phyloP scores from a whole-genome alignment of 371 early-diverging fungal species.

The Mortierella sp. region DNA sequence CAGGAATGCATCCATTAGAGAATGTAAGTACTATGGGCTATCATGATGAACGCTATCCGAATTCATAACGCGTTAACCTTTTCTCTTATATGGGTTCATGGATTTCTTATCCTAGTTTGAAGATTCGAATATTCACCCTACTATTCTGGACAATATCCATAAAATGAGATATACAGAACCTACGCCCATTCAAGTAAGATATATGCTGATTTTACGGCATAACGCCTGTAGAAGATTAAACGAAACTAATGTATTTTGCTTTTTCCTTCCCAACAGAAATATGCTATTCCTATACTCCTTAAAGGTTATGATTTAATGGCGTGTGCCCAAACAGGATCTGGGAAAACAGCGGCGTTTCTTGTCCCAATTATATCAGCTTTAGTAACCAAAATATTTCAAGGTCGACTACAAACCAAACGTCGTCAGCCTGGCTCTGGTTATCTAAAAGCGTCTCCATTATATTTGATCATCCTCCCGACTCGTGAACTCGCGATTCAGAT shows the following conservation, averaged over 20 bases:
- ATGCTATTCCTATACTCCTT: constrained; percentile 76
- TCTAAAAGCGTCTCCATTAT: constrained; percentile 16
- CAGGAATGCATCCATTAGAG: constrained; percentile 4
- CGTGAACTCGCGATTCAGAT: constrained; percentile 77
- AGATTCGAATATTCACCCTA: constrained; percentile 61
- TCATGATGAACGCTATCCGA: background rate
- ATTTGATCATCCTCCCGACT: constrained; percentile 68
- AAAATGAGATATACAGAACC: constrained; percentile 71
- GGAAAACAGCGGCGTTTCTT: constrained; percentile 82
- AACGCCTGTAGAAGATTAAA: background rate
- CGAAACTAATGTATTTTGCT: background rate
- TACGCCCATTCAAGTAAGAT: constrained; percentile 76
- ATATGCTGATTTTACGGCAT: background rate
- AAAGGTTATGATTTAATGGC: constrained; percentile 80
- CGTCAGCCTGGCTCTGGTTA: constrained; percentile 1
- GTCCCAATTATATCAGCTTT: constrained; percentile 61
- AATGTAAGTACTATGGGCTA: background rate
- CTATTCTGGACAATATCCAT: constrained; percentile 67
- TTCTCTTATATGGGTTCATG: background rate
- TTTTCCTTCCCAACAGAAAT: constrained; percentile 58
- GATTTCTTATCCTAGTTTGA: constrained; percentile 56
- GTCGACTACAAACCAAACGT: constrained; percentile 9
- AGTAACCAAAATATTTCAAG: constrained; percentile 9
- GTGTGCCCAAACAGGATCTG: constrained; percentile 85
- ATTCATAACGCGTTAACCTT: background rate